A percentile compares a stretch with the other conserved stretches of the same genome.
Evolutionary conservation across 208 protist species (phyloP).

Genomic region (Polymyxa betae): DNA sequence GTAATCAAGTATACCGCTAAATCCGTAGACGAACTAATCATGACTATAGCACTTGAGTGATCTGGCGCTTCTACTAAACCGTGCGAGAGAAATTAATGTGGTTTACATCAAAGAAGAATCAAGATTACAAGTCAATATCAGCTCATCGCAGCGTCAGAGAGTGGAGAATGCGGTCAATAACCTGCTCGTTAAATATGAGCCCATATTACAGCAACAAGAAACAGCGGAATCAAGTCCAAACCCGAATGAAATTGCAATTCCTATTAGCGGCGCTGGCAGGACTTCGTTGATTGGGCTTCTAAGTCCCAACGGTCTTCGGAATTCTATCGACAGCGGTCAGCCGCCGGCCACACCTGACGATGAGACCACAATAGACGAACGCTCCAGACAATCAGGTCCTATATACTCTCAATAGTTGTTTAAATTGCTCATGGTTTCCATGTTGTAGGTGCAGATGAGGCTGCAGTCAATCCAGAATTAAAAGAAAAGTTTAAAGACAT

Average conservation of each 20-base stretch:
- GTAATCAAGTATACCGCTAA: background rate
- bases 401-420: no score
- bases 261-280: no score
- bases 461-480: background rate
- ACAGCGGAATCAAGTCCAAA: background rate
- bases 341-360: no score
- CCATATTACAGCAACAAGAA: background rate
- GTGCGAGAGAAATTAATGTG: background rate
- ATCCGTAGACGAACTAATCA: background rate
- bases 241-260: no score
- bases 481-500: slow-evolving; percentile 38
- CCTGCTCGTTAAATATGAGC: background rate
- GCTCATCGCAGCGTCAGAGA: background rate
- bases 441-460: background rate
- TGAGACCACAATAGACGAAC: no score
- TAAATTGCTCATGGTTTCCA: no score
- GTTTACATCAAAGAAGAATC: slow-evolving; percentile 39
- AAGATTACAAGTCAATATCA: slow-evolving; percentile 28
- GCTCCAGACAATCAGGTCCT: no score
- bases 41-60: slow-evolving; percentile 23
- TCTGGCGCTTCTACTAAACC: background rate
- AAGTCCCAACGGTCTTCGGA: no score
- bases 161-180: slow-evolving; percentile 17
- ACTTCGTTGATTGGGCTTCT: no score
- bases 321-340: no score